A percentile compares a stretch with the other conserved stretches of the same genome.
Conservation (phyloP, 495 filamentous ascomycete species). For the Astrothelium subdiscretum region DNA sequence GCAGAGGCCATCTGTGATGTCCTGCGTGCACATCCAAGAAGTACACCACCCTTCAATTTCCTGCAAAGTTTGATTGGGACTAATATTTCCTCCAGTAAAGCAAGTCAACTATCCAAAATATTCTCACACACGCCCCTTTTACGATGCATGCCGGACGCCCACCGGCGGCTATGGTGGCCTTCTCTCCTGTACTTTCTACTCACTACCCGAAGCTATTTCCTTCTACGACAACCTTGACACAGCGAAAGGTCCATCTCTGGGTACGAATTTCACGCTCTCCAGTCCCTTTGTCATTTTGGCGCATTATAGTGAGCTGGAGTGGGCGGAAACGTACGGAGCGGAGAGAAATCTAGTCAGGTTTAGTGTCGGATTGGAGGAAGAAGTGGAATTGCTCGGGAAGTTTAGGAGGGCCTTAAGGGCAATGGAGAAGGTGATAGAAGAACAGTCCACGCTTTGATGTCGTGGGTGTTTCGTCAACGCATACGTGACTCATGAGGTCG, state of each 20-base stretch:
- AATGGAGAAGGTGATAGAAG: not conserved
- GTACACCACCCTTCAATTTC: slow-evolving; percentile 21
- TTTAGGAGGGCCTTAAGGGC: slow-evolving; percentile 37
- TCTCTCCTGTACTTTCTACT: slow-evolving; percentile 68
- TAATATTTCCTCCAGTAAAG: slow-evolving; percentile 45
- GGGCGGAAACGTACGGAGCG: slow-evolving; percentile 68
- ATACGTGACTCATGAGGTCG: not conserved
- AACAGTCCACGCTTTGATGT: too few species aligned
- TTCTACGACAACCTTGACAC: slow-evolving; percentile 85
- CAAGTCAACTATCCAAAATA: slow-evolving; percentile 79
- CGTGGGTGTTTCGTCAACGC: not conserved
- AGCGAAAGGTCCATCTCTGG: slow-evolving; percentile 85
- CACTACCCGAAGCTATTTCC: slow-evolving; percentile 53
- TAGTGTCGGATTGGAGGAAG: slow-evolving; percentile 83
- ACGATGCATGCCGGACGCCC: slow-evolving; percentile 64
- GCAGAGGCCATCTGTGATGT: slow-evolving; percentile 72
- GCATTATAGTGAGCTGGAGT: slow-evolving; percentile 85
- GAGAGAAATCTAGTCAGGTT: slow-evolving; percentile 68
- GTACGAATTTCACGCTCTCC: slow-evolving; percentile 90
- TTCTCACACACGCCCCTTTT: slow-evolving; percentile 53
- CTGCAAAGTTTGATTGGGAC: not conserved
- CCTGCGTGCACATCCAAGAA: slow-evolving; percentile 42
- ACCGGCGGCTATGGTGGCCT: slow-evolving; percentile 85
- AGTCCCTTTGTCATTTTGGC: slow-evolving; percentile 87
- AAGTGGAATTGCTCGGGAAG: slow-evolving; percentile 42